Evolutionary conservation across 23 red algal genomes (phyloP), one percentile per base, ranked within the genome.

Genomic region (Pyropia yezoensis): DNA sequence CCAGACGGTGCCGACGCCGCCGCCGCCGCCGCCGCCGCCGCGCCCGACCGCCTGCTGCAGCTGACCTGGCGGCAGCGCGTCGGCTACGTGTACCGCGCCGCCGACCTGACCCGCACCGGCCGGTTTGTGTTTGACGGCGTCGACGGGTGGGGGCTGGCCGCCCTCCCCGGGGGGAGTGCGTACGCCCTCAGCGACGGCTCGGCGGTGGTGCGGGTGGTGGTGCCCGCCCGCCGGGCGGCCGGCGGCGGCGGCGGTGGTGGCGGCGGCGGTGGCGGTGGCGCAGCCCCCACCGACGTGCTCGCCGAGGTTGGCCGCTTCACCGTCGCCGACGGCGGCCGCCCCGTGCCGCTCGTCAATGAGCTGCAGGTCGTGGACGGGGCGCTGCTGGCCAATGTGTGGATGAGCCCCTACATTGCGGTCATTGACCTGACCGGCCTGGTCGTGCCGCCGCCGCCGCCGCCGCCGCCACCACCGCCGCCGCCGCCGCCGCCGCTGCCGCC

Each of bases 371-470:
- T 89, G 16, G 70, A 70, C 39, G 84, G 70, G 22, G 84, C 78
- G 60, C 19, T 89, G 13, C 77, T 70, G 61, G 49, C 84, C 23
- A 89, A 89, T 49, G 76, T 89, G 27, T 89, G 84, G 84, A 33
- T 27, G 22, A 80, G 71, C 7, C 53, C 64, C 5, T 32, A 54
- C 33, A 89, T 89, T 27, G 76, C 71, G 49, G 27, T 70, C 60
- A 89, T 89, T 49, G 62, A 89, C 60, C 75, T 74, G 17, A 63
- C 14, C 21, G 63, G 62, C 39, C 39, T 47, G 39, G 39, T 47
- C 39, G 7, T 47, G 39, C 39, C 39, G 39, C 39, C 39, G 39
- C 11, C 30, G 30, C 30, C 30, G 30, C 30, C 30, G 30, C 30
- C 30, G 30, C 30, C 30, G 30, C 30, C 30, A 6, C 30, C 30